These are phyloP conservation scores for Takakia lepidozioides DNA, from an alignment of 225 moss, liverwort and hornwort species.

Conservation along the genomic window DNA sequence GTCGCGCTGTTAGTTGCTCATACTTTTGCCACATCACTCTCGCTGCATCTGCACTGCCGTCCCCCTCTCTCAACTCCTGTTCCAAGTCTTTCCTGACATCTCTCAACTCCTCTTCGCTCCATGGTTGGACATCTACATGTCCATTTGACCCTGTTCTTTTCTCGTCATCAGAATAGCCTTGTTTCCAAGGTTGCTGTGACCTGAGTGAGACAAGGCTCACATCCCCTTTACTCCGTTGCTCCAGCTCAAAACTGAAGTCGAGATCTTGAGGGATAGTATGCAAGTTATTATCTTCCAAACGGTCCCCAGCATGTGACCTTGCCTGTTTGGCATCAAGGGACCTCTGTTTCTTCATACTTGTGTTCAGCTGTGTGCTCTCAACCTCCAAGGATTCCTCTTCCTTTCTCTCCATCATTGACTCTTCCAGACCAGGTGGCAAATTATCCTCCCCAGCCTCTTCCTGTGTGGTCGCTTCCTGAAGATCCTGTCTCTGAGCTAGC, in stretches of 20 bases:
- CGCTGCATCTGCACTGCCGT: constrained; percentile 58
- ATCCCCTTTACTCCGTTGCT: constrained; percentile 15
- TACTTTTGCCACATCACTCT: constrained; percentile 81
- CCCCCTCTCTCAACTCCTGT: constrained; percentile 39
- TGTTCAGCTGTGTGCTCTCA: constrained; percentile 31
- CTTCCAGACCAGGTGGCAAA: constrained; percentile 38
- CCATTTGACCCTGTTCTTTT: constrained; percentile 7
- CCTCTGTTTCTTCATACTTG: constrained; percentile 30
- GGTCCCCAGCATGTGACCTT: constrained; percentile 11
- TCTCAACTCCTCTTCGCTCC: constrained; percentile 68
- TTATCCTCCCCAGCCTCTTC: constrained; percentile 32
- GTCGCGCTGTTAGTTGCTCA: constrained; percentile 81
- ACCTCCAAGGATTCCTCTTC: constrained; percentile 52
- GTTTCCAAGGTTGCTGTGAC: constrained; percentile 13
- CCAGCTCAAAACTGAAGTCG: constrained; percentile 12
- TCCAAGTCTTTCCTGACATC: constrained; percentile 76
- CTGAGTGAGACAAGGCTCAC: constrained; percentile 35
- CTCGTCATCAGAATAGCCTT: constrained; percentile 7
- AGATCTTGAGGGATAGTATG: constrained; percentile 5
- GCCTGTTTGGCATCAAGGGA: constrained; percentile 11
- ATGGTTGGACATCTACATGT: constrained; percentile 20
- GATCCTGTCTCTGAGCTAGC: constrained; percentile 30
- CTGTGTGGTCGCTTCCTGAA: constrained; percentile 25
- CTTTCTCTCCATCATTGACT: constrained; percentile 23
- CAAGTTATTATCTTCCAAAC: constrained; percentile 9